Percentiles rank a stretch among this genome's conserved stretches.
Evolutionary conservation across 768 basidiomycete species (phyloP).

Genomic region (Kwoniella shandongensis): DNA sequence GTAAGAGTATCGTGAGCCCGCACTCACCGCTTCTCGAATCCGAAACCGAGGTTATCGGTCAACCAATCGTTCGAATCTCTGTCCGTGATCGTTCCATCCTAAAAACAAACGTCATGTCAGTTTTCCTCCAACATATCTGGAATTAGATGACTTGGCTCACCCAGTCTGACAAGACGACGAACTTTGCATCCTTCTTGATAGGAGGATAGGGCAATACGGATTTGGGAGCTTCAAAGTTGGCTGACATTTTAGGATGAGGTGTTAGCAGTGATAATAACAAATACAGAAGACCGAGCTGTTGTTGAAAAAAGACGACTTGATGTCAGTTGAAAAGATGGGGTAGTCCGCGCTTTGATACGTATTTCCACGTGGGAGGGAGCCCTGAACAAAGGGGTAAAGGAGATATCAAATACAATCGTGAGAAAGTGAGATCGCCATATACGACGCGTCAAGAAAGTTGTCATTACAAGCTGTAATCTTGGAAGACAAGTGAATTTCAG

Average conservation of each 20-base stretch:
- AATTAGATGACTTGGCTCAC: slow-evolving; percentile 55
- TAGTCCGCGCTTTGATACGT: too few species aligned
- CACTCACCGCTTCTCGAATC: slow-evolving; percentile 64
- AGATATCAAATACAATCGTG: slow-evolving; percentile 7
- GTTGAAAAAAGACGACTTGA: neutral
- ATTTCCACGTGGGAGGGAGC: too few species aligned
- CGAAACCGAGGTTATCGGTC: slow-evolving; percentile 88
- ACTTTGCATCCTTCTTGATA: slow-evolving; percentile 73
- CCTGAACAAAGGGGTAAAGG: too few species aligned
- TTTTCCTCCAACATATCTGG: slow-evolving; percentile 1
- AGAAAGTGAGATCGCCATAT: slow-evolving; percentile 8
- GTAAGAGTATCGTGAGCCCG: neutral
- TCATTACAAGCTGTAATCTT: too few species aligned
- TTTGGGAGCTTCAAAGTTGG: slow-evolving; percentile 3
- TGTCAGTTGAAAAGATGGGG: neutral
- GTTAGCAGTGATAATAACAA: neutral
- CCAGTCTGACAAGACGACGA: slow-evolving; percentile 89
- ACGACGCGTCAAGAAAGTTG: too few species aligned
- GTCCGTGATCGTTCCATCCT: slow-evolving; percentile 76
- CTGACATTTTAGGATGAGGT: slow-evolving; percentile 35
- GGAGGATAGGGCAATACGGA: slow-evolving; percentile 70
- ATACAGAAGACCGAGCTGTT: too few species aligned
- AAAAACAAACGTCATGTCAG: neutral
- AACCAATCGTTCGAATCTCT: slow-evolving; percentile 90
- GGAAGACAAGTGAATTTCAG: too few species aligned